phyloP scores from a whole-genome alignment of 768 basidiomycete genomes.

The Hericium erinaceus region DNA sequence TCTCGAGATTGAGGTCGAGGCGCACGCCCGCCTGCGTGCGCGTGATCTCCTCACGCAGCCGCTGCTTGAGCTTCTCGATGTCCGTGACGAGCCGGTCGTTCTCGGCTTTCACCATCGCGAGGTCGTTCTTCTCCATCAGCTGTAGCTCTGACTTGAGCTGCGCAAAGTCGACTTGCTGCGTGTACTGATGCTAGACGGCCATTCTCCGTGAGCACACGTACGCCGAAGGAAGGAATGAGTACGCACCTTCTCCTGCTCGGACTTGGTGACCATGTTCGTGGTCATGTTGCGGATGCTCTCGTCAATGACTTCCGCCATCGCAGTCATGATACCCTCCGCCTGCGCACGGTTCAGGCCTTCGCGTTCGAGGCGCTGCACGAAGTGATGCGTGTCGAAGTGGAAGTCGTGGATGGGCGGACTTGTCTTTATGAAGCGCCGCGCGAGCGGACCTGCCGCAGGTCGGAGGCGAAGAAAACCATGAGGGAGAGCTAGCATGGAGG shows the following conservation, averaged over 20 bases:
- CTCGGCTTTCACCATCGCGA: constrained; percentile 91
- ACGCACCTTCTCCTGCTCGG: constrained; percentile 88
- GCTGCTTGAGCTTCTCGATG: constrained; percentile 91
- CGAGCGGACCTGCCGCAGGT: no score
- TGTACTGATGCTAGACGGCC: constrained; percentile 67
- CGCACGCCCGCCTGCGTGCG: constrained; percentile 90
- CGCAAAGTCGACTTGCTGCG: constrained; percentile 94
- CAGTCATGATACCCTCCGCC: constrained; percentile 95
- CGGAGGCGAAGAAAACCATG: no score
- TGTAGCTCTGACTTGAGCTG: constrained; percentile 95
- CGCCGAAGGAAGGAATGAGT: background rate
- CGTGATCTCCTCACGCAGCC: constrained; percentile 84
- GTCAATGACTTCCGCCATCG: constrained; percentile 95
- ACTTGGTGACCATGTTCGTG: constrained; percentile 90
- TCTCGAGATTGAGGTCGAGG: constrained; percentile 92
- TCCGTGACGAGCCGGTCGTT: constrained; percentile 89
- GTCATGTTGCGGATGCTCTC: constrained; percentile 97
- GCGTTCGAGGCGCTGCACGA: constrained; percentile 82
- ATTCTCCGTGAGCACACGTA: background rate
- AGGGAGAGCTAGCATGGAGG: no score
- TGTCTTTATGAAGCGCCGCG: constrained; percentile 2
- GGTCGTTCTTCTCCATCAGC: constrained; percentile 93
- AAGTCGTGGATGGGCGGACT: constrained; percentile 32
- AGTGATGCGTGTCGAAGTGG: constrained; percentile 94
- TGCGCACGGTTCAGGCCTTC: constrained; percentile 86